phyloP scores from a whole-genome alignment of 257 asterid genomes.

The Fraxinus cuspidata region DNA sequence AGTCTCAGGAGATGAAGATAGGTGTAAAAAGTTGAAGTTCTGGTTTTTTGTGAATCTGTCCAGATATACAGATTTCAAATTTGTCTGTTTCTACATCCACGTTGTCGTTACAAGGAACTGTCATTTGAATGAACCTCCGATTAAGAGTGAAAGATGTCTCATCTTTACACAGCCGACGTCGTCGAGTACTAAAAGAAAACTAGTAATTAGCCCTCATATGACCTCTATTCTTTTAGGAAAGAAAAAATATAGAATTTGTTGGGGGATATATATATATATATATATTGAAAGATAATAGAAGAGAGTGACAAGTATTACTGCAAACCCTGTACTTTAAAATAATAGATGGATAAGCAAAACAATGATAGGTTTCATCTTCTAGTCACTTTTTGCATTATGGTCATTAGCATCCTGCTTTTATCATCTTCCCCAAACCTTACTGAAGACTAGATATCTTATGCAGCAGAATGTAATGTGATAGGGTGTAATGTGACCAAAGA shows the following conservation, averaged over 20 bases:
- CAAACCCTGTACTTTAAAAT: background rate
- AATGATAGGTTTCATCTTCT: background rate
- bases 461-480: constrained; percentile 16
- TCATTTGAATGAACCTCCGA: background rate
- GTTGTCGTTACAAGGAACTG: background rate
- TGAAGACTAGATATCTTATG: constrained; percentile 9
- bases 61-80: background rate
- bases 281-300: background rate
- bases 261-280: background rate
- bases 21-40: background rate
- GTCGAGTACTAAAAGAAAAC: background rate
- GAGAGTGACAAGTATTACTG: background rate
- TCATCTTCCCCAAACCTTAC: background rate
- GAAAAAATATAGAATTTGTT: background rate
- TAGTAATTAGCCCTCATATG: background rate
- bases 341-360: background rate
- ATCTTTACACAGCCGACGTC: background rate
- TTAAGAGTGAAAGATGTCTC: background rate
- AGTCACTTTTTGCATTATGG: constrained; percentile 10
- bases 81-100: background rate
- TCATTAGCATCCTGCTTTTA: constrained; percentile 15
- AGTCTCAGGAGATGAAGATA: background rate
- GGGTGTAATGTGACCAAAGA: constrained; percentile 6
- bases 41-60: background rate
- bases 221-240: background rate